Evolutionary conservation across 306 rosid species (phyloP), one percentile per base, ranked within the genome.

Genomic region (Sindora glabra): DNA sequence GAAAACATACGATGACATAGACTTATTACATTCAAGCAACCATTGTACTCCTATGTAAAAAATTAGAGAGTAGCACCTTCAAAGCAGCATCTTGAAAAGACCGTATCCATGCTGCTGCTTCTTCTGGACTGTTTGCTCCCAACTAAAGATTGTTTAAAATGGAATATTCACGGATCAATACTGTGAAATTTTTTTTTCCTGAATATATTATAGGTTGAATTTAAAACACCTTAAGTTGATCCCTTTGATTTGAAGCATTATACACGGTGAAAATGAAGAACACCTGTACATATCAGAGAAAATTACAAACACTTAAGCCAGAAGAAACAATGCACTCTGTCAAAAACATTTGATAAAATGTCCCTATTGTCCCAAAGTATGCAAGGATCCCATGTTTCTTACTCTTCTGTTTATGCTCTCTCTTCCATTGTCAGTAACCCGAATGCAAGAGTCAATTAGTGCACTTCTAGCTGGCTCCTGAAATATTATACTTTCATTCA

Each of bases 61-160:
- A 68, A 9, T 65, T 42, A 22, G 37, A 56, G 36, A 21, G 36
- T 12, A 26, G 55, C 80, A 87, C 97, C 97, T 82, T 84, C 69
- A 81, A 15, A 18, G 91, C 88, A 46, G 91, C 75, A 21, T 75
- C 91, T 48, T 87, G 86, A 45, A 87, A 74, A 3, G 90, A 83
- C 34, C 67, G 87, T 37, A 85, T 90, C 96, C 97, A 90, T 69
- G 60, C 77, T 48, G 95, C 97, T 24, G 91, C 90, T 65, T 90
- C 97, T 83, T 90, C 96, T 47, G 97, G 69, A 63, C 96, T 87
- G 71, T 79, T 79, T 59, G 96, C 96, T 60, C 97, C 96, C 66
- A 87, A 54, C 97, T 90, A 57, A 38, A 55, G 56, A 56, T n/a
- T n/a, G 70, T 53, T 65, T 36, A 21, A 73, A 76, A 39, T 34